These are phyloP conservation scores for Beauveria sp. DNA, from an alignment of 2,329 filamentous ascomycete genomes.

Conservation along the genomic window DNA sequence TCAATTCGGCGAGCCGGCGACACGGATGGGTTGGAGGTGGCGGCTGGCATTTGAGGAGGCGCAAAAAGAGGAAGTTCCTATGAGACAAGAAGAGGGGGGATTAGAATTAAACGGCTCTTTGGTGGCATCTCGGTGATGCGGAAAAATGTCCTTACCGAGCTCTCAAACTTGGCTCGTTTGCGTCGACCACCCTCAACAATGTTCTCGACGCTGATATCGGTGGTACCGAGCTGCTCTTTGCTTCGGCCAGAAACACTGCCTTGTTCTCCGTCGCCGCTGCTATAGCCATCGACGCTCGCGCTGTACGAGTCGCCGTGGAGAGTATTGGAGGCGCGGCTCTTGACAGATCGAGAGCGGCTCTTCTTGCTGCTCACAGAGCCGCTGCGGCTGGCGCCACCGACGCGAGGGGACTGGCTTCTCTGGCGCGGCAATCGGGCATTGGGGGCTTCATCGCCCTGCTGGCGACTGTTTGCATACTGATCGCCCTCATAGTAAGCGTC, in stretches of 20 bases:
- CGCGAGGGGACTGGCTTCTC: conserved; percentile 69
- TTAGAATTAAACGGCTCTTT: not conserved
- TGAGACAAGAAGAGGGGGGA: conserved; percentile 17
- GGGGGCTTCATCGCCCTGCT: conserved; percentile 54
- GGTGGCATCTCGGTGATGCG: not conserved
- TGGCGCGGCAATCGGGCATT: conserved; percentile 61
- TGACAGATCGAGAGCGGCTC: conserved; percentile 59
- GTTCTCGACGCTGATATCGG: conserved; percentile 96
- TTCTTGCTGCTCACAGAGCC: conserved; percentile 57
- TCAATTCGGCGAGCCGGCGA: conserved; percentile 80
- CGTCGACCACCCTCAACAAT: conserved; percentile 94
- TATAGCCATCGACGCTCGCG: conserved; percentile 69
- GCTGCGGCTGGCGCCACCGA: conserved; percentile 63
- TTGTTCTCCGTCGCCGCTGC: conserved; percentile 76
- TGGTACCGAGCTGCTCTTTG: conserved; percentile 84
- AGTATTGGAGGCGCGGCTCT: conserved; percentile 49
- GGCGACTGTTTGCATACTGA: conserved; percentile 36
- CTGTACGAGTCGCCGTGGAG: conserved; percentile 51
- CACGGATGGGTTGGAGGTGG: conserved; percentile 94
- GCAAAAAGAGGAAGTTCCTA: conserved; percentile 95
- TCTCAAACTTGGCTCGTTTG: conserved; percentile 92
- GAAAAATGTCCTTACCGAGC: conserved; percentile 64
- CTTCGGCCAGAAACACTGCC: conserved; percentile 65
- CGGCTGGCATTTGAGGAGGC: conserved; percentile 85
- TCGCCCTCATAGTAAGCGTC: conserved; percentile 45